A percentile compares a stretch with the other conserved stretches of the same genome.
phyloP scores from a whole-genome alignment of 371 early-diverging fungal species.

The Mitosporidium daphniae region DNA sequence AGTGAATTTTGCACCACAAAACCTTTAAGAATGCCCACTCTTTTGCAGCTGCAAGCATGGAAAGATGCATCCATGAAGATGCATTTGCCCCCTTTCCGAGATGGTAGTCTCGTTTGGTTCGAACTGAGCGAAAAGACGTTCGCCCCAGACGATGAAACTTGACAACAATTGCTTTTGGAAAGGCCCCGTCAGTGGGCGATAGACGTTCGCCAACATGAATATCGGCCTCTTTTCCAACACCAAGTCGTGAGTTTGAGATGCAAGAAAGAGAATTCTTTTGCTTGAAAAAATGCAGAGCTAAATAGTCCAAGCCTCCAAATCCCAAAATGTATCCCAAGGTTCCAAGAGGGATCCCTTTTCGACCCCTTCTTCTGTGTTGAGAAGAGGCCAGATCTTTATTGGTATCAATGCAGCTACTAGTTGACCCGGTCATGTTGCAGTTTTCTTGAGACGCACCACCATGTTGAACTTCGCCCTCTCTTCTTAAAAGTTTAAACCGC shows the following conservation, averaged over 20 bases:
- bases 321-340: conserved; percentile 88
- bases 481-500: too few species aligned
- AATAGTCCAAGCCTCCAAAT: conserved; percentile 92
- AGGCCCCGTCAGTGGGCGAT: not conserved
- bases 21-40: conserved; percentile 88
- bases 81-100: conserved; percentile 39
- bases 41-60: conserved; percentile 65
- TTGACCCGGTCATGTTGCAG: too few species aligned
- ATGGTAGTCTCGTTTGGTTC: conserved; percentile 84
- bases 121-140: conserved; percentile 80
- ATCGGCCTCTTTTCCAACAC: conserved; percentile 91
- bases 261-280: too few species aligned
- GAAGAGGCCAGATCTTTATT: too few species aligned
- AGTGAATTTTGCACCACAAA: conserved; percentile 2
- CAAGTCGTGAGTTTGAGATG: too few species aligned
- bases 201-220: conserved; percentile 4
- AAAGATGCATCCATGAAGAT: conserved; percentile 91
- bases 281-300: conserved; percentile 77
- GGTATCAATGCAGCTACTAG: too few species aligned
- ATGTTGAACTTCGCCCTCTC: too few species aligned
- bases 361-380: too few species aligned
- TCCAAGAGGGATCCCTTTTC: too few species aligned
- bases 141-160: conserved; percentile 40
- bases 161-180: conserved; percentile 3
- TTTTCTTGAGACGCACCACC: too few species aligned